Evolutionary conservation across 108 stramenopile genomes (phyloP).

Genomic region (Fragilaria crotonensis): DNA sequence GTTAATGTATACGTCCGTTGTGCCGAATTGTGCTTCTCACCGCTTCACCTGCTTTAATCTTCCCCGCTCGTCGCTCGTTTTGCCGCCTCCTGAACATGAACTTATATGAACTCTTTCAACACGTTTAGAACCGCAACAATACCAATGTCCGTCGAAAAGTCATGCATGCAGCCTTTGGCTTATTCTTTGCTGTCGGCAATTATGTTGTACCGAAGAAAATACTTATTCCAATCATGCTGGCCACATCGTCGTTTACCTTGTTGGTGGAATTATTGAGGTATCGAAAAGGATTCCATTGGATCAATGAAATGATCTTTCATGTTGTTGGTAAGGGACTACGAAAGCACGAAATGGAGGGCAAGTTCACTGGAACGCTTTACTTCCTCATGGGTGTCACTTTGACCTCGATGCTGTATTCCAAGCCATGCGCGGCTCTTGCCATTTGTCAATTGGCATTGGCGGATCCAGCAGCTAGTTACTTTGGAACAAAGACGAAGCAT

Average conservation of each 20-base stretch:
- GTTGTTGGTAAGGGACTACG: slow-evolving; percentile 52
- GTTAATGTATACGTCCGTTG: too few relatives aligned
- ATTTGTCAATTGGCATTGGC: slow-evolving; percentile 78
- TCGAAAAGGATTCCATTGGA: slow-evolving; percentile 71
- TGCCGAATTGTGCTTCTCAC: too few relatives aligned
- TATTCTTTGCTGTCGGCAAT: slow-evolving; percentile 68
- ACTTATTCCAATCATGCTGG: slow-evolving; percentile 56
- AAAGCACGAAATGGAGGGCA: slow-evolving; percentile 85
- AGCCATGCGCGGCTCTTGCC: slow-evolving; percentile 57
- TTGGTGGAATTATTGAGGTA: slow-evolving; percentile 67
- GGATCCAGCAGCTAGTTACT: slow-evolving; percentile 71
- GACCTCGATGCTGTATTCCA: slow-evolving; percentile 53
- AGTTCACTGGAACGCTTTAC: slow-evolving; percentile 80
- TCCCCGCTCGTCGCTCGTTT: too few relatives aligned
- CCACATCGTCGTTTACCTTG: slow-evolving; percentile 33
- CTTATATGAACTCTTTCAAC: too few relatives aligned
- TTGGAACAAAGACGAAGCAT: slow-evolving; percentile 68
- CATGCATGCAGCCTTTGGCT: slow-evolving; percentile 60
- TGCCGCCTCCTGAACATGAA: too few relatives aligned
- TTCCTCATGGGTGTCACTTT: slow-evolving; percentile 72
- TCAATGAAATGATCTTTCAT: slow-evolving; percentile 57
- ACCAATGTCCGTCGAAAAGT: slow-evolving; percentile 70
- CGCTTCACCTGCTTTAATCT: too few relatives aligned
- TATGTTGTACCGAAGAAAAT: slow-evolving; percentile 52
- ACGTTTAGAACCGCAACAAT: slow-evolving; percentile 53